Evolutionary conservation across 441 rosid species (phyloP), one percentile per base, ranked within the genome.

Genomic region (Dalechampia spathulata): DNA sequence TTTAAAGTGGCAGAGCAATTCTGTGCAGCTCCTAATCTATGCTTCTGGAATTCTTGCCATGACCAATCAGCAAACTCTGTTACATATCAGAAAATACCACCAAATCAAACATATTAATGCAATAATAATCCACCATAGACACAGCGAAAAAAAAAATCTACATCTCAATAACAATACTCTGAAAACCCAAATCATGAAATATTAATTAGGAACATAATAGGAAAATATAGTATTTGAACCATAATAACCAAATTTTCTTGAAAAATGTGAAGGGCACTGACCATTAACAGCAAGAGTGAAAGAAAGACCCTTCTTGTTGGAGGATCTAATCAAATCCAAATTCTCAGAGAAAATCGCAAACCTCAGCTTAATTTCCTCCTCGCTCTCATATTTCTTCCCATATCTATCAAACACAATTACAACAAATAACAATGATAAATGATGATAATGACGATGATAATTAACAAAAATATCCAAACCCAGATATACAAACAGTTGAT

Each of bases 1-100:
- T 73, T 80, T 32, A 44, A 20, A n/a, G 99, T 93, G 39, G 99
- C 99, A 47, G 97, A 87, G 79, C 96, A 93, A 74, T 85, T 89
- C 49, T 89, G 99, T 39, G 99, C 85, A 71, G 92, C 94, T 64
- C 97, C 99, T 72, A 89, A 64, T 73, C 79, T 83, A 54, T 72
- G 82, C 73, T 63, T 83, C 62, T 75, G 74, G 75, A 92, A 92
- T 77, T 89, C 99, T 73, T 83, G 76, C 99, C 96, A 89, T 36
- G 79, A 83, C 95, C 73, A 78, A 66, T 92, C 97, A 75, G 95
- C 83, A 76, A 80, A 92, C 8, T 83, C 99, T 92, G 76, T 54
- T 32, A 17, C n/a, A n/a, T n/a, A n/a, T n/a, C n/a, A n/a, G n/a
- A n/a, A n/a, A n/a, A n/a, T n/a, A n/a, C n/a, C n/a, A n/a, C n/a